A percentile compares a stretch with the other conserved stretches of the same genome.
These are phyloP conservation scores for Urostyla sp. DNA, from an alignment of 73 alveolate species.

Conservation along the genomic window DNA sequence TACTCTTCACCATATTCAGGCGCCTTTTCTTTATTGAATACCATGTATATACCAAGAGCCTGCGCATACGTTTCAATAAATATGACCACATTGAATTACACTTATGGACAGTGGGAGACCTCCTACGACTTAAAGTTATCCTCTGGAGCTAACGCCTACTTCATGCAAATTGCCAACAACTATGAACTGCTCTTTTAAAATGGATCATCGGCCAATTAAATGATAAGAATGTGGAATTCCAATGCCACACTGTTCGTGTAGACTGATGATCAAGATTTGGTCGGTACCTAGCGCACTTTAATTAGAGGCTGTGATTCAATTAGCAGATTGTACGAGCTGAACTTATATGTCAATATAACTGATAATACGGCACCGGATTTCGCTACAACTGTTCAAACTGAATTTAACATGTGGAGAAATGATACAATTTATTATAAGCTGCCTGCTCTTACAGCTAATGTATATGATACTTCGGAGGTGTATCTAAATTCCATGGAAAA, in stretches of 20 bases:
- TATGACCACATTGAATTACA: conserved; percentile 43
- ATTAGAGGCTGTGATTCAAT: conserved; percentile 50
- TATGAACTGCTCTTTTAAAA: conserved; percentile 40
- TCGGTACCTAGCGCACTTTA: conserved; percentile 41
- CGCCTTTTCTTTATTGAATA: conserved; percentile 44
- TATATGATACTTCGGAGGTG: conserved; percentile 43
- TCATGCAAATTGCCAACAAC: conserved; percentile 19
- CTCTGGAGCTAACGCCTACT: neutral
- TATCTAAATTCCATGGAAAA: conserved; percentile 35
- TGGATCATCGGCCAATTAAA: conserved; percentile 5
- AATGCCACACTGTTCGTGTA: conserved; percentile 31
- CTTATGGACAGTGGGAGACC: conserved; percentile 25
- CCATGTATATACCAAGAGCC: conserved; percentile 37
- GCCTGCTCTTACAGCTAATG: conserved; percentile 36
- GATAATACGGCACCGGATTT: conserved; percentile 54
- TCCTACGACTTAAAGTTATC: conserved; percentile 13
- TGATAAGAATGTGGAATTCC: conserved; percentile 20
- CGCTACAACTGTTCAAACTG: conserved; percentile 22
- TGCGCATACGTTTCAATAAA: conserved; percentile 14
- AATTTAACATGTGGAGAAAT: conserved; percentile 11
- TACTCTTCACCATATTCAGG: conserved; percentile 54
- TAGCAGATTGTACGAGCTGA: conserved; percentile 39
- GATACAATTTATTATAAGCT: conserved; percentile 36
- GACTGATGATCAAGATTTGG: conserved; percentile 36
- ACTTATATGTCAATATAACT: conserved; percentile 30